These are phyloP conservation scores for Fusarium annulatum DNA, from an alignment of 2,329 filamentous ascomycete genomes.

Conservation along the genomic window DNA sequence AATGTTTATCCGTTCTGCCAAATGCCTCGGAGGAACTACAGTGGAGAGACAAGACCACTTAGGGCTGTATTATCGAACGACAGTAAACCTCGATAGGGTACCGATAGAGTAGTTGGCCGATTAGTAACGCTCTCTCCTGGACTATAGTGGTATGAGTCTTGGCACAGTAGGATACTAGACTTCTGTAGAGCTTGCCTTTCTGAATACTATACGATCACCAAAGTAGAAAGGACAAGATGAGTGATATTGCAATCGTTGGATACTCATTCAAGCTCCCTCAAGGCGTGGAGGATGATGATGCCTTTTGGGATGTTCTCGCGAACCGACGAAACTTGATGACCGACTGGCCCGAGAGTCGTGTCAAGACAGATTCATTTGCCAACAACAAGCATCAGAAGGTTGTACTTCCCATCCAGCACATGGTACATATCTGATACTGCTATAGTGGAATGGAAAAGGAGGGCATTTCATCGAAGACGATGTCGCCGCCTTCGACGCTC, in stretches of 20 bases:
- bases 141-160: not conserved
- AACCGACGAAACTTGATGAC: constrained; percentile 1
- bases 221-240: not conserved
- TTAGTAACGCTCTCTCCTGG: too few species aligned
- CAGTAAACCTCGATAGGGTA: accelerated
- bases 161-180: not conserved
- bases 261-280: constrained; percentile 54
- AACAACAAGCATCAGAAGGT: constrained; percentile 8
- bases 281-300: constrained; percentile 44
- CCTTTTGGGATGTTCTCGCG: constrained; percentile 51
- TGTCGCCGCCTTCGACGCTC: constrained; percentile 51
- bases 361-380: not conserved
- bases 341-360: not conserved
- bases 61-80: not conserved
- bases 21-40: not conserved
- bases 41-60: not conserved
- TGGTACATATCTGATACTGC: accelerated
- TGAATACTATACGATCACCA: not conserved
- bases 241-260: constrained; percentile 50
- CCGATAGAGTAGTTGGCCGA: not conserved
- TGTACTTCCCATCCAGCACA: accelerated
- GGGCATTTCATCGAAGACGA: constrained; percentile 44
- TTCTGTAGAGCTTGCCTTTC: not conserved
- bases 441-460: not conserved
- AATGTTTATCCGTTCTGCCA: not conserved